These are phyloP conservation scores for Rhododendron molle DNA, from an alignment of 148 eudicot species.

Conservation along the genomic window DNA sequence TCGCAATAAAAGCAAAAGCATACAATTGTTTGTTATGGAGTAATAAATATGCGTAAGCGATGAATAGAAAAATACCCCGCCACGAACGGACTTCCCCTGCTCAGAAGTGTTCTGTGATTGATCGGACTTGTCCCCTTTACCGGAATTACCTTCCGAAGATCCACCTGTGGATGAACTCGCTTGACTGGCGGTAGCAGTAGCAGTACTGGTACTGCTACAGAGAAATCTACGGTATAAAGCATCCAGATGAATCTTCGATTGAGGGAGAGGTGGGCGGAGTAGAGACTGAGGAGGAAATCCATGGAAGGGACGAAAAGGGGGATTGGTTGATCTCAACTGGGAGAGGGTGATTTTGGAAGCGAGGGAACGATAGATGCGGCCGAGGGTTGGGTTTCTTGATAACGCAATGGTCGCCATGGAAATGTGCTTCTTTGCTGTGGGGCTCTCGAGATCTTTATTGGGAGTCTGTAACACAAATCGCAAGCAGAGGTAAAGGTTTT, in stretches of 20 bases:
- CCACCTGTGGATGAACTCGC: constrained; percentile 15
- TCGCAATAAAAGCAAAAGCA: not conserved
- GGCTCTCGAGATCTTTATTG: not conserved
- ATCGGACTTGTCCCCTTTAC: constrained; percentile 34
- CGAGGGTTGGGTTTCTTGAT: not conserved
- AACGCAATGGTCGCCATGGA: constrained; percentile 11
- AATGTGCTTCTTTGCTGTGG: not conserved
- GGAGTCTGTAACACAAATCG: not conserved
- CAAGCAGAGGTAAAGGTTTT: not conserved
- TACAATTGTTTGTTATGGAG: not conserved
- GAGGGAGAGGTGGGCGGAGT: constrained; percentile 1
- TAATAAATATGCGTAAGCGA: not conserved
- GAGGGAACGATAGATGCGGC: constrained; percentile 1
- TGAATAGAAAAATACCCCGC: constrained; percentile 53
- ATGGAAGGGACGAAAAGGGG: not conserved
- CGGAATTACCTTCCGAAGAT: constrained; percentile 25
- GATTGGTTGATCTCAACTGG: not conserved
- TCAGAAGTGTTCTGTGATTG: constrained; percentile 43
- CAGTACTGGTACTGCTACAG: constrained; percentile 14
- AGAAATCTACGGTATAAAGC: constrained; percentile 22
- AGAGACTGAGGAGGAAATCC: constrained; percentile 7
- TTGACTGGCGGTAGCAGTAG: constrained; percentile 14
- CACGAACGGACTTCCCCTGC: constrained; percentile 75
- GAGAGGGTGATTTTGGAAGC: not conserved
- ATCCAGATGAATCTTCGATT: constrained; percentile 6